A percentile compares a stretch with the other conserved stretches of the same genome.
Evolutionary conservation across 805 yeast genomes (phyloP).

Genomic region (Kodamaea lidongshanica): DNA sequence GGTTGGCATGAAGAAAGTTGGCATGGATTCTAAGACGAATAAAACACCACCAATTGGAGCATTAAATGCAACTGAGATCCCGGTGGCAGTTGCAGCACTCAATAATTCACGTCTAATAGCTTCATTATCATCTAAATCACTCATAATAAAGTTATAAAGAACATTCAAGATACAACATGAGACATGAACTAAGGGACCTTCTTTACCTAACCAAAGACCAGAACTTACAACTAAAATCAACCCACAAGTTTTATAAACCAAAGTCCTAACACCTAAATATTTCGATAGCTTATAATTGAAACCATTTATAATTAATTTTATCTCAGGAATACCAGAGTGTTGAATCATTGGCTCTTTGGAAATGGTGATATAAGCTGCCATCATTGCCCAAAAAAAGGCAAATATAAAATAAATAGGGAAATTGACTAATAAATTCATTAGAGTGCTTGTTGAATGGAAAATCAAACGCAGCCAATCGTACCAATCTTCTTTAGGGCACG

Average conservation of each 20-base stretch:
- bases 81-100: constrained; percentile 76
- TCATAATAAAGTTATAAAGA: constrained; percentile 25
- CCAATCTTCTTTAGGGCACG: constrained; percentile 39
- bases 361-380: constrained; percentile 28
- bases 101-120: constrained; percentile 60
- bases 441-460: constrained; percentile 15
- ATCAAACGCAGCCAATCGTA: constrained; percentile 30
- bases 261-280: constrained; percentile 46
- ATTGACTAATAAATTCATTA: constrained; percentile 21
- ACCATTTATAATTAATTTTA: constrained; percentile 64
- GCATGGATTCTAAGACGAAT: constrained; percentile 65
- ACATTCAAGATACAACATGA: constrained; percentile 52
- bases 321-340: constrained; percentile 67
- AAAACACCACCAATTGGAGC: constrained; percentile 87
- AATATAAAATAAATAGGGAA: constrained; percentile 31
- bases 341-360: constrained; percentile 22
- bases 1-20: constrained; percentile 56
- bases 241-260: constrained; percentile 53
- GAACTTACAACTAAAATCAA: constrained; percentile 62
- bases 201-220: constrained; percentile 80
- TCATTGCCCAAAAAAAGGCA: constrained; percentile 18
- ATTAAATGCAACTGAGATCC: constrained; percentile 78
- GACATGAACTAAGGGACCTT: constrained; percentile 81
- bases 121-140: constrained; percentile 36
- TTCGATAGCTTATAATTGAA: constrained; percentile 40